A percentile compares a stretch with the other conserved stretches of the same genome.
phyloP scores from a whole-genome alignment of 306 rosid genomes.

The Quercus wislizeni region DNA sequence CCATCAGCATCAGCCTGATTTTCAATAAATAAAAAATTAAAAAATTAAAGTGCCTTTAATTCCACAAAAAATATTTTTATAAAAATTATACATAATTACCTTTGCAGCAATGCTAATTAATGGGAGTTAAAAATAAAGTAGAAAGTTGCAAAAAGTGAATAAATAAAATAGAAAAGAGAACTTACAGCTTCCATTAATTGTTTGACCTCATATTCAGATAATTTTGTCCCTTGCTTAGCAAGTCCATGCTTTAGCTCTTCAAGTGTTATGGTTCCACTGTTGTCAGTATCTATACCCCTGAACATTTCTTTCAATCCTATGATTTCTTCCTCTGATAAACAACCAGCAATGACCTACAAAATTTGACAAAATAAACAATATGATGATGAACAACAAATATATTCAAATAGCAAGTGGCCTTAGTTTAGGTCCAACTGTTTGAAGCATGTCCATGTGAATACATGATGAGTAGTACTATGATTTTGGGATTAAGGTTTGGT shows the following conservation, averaged over 20 bases:
- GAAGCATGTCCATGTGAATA: not conserved
- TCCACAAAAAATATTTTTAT: not conserved
- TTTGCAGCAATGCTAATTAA: not conserved
- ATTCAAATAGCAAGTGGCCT: too few relatives aligned
- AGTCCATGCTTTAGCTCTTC: constrained; percentile 98
- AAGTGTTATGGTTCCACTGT: constrained; percentile 92
- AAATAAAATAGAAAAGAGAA: not conserved
- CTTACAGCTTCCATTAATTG: constrained; percentile 96
- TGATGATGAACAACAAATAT: too few relatives aligned
- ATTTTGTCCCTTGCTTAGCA: constrained; percentile 88
- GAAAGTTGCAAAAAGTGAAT: not conserved
- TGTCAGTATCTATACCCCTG: constrained; percentile 81
- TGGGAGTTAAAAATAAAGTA: not conserved
- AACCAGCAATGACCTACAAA: constrained; percentile 84
- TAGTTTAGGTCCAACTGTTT: too few relatives aligned
- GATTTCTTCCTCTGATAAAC: constrained; percentile 97
- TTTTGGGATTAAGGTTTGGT: too few relatives aligned
- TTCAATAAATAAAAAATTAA: not conserved
- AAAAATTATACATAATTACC: not conserved
- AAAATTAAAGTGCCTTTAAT: not conserved
- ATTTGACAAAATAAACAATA: not conserved
- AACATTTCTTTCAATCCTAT: constrained; percentile 97
- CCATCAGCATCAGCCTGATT: constrained; percentile 97
- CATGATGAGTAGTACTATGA: not conserved
- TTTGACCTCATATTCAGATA: constrained; percentile 77